phyloP scores from a whole-genome alignment of 805 yeast genomes.

The Metschnikowia matae region DNA sequence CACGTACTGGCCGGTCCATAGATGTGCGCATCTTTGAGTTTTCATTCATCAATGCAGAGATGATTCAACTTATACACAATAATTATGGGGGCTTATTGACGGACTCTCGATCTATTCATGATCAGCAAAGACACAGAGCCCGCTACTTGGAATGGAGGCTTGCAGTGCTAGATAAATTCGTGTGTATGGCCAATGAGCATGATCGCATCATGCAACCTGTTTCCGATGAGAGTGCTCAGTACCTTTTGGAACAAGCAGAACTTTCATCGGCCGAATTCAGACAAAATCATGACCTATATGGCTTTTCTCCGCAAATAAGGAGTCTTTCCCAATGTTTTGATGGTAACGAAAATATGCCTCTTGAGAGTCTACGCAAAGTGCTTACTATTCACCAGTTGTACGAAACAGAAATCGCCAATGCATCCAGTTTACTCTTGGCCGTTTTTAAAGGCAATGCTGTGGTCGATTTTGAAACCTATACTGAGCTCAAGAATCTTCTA shows the following conservation, averaged over 20 bases:
- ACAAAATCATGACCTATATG: slow-evolving; percentile 3
- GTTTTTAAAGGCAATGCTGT: background rate
- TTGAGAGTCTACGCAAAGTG: background rate
- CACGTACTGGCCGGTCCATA: slow-evolving; percentile 4
- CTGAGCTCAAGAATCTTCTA: background rate
- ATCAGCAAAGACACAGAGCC: slow-evolving; percentile 5
- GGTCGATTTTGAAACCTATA: background rate
- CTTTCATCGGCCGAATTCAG: slow-evolving; percentile 2
- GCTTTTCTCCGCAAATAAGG: slow-evolving; percentile 1
- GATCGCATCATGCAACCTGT: background rate
- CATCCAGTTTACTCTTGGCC: slow-evolving; percentile 6
- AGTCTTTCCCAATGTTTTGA: background rate
- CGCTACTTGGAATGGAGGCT: slow-evolving; percentile 13
- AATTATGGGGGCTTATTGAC: slow-evolving; percentile 5
- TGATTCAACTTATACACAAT: slow-evolving; percentile 7
- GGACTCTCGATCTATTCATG: background rate
- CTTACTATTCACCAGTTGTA: slow-evolving; percentile 1
- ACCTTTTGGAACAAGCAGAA: slow-evolving; percentile 8
- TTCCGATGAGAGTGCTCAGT: slow-evolving; percentile 1
- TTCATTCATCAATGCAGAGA: slow-evolving; percentile 11
- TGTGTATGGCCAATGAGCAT: slow-evolving; percentile 4
- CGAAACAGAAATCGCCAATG: slow-evolving; percentile 4
- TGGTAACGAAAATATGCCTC: background rate
- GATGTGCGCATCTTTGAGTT: slow-evolving; percentile 15
- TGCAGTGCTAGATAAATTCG: slow-evolving; percentile 10